These are phyloP conservation scores for Forsythia viridissima DNA, from an alignment of 257 asterid species.

Conservation along the genomic window DNA sequence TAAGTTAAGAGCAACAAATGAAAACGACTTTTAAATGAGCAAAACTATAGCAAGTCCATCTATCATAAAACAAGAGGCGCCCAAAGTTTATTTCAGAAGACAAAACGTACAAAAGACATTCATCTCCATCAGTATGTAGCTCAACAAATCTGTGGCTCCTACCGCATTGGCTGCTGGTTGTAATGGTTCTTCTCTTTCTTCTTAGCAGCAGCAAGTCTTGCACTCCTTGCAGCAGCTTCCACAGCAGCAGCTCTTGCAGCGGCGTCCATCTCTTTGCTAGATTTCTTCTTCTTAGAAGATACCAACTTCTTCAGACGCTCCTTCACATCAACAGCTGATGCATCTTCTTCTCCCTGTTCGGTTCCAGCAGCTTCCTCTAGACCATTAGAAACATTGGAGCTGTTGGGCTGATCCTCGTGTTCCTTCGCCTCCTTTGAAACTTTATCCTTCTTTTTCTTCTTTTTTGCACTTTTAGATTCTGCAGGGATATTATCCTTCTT, in stretches of 20 bases:
- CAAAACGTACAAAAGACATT: conserved; percentile 17
- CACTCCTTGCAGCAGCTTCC: conserved; percentile 96
- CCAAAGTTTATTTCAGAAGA: conserved; percentile 33
- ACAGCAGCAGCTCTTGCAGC: conserved; percentile 85
- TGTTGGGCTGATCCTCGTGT: conserved; percentile 49
- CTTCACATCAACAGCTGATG: conserved; percentile 58
- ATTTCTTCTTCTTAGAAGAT: conserved; percentile 80
- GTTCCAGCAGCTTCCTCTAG: conserved; percentile 42
- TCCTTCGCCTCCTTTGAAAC: conserved; percentile 68
- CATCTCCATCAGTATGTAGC: conserved; percentile 25
- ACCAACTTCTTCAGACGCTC: conserved; percentile 79
- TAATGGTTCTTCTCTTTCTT: conserved; percentile 96
- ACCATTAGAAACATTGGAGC: conserved; percentile 43
- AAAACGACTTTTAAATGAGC: conserved; percentile 11
- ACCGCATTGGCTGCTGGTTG: conserved; percentile 90
- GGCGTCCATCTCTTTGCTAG: conserved; percentile 78
- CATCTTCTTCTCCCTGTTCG: conserved; percentile 53
- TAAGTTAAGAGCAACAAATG: conserved; percentile 27
- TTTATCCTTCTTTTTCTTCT: conserved; percentile 92
- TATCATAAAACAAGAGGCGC: conserved; percentile 30
- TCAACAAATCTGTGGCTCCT: conserved; percentile 22
- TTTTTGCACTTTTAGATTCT: conserved; percentile 83
- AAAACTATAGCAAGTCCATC: conserved; percentile 32
- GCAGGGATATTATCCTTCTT: conserved; percentile 62
- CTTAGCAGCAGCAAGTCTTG: conserved; percentile 85